Base-by-base conservation (phyloP, 2,329 filamentous ascomycete species). In the Cephalotrichum gorgonifer region DNA sequence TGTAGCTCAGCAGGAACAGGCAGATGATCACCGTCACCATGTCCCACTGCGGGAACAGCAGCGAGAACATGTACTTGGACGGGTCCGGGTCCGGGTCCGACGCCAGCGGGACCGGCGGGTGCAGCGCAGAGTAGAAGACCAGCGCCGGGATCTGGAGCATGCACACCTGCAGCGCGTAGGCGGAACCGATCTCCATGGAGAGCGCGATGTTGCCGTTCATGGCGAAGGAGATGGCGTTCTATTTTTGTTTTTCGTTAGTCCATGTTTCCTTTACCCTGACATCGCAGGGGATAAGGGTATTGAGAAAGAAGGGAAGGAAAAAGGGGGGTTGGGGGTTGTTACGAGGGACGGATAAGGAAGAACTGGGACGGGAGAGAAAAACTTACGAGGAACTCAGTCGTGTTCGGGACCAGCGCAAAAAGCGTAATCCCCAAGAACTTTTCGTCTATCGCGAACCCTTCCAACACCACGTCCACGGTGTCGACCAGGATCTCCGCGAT, bases 191-290 rank as follows among this genome's bases (percentile, higher is more conserved):
- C 62, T 98, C 93, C 93, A 98, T 98, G 33, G 89, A 96, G 17
- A 98, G 72, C 0, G 93, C 93, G 65, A 98, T 97, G 65, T 98
- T 98, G 52, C 93, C 93, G 61, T 98, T 97, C 91, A 98, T 98
- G 48, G 93, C 93, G 64, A 98, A 98, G 1, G 90, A 96, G 52
- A 98, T 98, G 63, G 91, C 93, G 66, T 98, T 98, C 83, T 89
- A 14, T 17, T 26, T 22, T 38, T 9, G 39, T 31, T 28, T 39
- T 55, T 50, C 56, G 54, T 51, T 56, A 51, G 54, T 43, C 28
- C 31, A n/a, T 27, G 23, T 23, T n/a, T n/a, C n/a, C n/a, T n/a
- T n/a, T n/a, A n/a, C n/a, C n/a, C n/a, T n/a, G n/a, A n/a, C n/a
- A n/a, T n/a, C n/a, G n/a, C n/a, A n/a, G n/a, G n/a, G n/a, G n/a